Base-by-base conservation (phyloP, 352 stramenopile species). In the Phytophthora colocasiae region DNA sequence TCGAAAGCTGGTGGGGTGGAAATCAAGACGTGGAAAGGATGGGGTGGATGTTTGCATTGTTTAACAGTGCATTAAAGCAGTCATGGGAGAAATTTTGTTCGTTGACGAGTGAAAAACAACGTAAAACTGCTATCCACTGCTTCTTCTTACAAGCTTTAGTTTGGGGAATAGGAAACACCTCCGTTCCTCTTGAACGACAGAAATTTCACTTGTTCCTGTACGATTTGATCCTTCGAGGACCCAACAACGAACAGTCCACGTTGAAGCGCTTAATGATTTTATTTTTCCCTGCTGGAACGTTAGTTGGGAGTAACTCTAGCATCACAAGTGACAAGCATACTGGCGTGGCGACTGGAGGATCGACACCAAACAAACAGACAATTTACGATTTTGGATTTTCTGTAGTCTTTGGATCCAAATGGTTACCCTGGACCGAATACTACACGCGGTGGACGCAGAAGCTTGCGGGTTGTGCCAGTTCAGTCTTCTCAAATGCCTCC, bases 311-410 rank as follows among this genome's bases (percentile, higher is more conserved):
- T 40, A 1, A 24, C 6, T 29, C 49, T 14, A 51, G 3, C 0
- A 79, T 52, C 0, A 55, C 50, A 15, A 66, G 53, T 1, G 81
- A 63, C 6, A 55, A 63, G 4, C 62, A 63, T 44, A 48, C 4
- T 5, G 61, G 60, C 0, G 63, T 3, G 14, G 36, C 6, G 40
- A 66, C 15, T 27, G 6, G 24, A 9, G 29, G 22, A 14, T 24
- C 48, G 15, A 22, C 41, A 10, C 6, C 53, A 52, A 38, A 11
- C 12, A 80, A 77, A 29, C 78, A 87, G 45, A 83, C 75, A 11
- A 68, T 95, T 45, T 93, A 93, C 53, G 73, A 67, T 27, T 95
- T 83, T 40, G 76, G 69, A 0, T 91, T 93, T 58, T 91, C 80
- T 0, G 54, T 90, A 19, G 86, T 90, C 10, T 88, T 82, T 46